phyloP scores from a whole-genome alignment of 805 yeast species.

The Kurtzmaniella fragi region DNA sequence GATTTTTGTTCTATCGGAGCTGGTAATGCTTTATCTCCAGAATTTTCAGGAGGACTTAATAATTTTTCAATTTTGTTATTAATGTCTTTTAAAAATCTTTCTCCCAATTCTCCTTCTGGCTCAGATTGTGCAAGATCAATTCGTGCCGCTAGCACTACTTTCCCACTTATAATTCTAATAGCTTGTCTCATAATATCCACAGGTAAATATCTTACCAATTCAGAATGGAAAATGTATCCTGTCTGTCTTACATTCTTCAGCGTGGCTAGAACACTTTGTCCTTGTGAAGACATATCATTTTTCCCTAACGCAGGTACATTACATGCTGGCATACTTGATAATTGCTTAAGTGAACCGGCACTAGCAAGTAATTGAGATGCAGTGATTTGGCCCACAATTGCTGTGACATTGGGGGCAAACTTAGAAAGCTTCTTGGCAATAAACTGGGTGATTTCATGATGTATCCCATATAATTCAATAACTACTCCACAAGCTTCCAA shows the following conservation, averaged over 20 bases:
- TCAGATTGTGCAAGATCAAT: slow-evolving; percentile 52
- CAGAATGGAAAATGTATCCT: slow-evolving; percentile 64
- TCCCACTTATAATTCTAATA: slow-evolving; percentile 73
- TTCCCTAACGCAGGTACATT: slow-evolving; percentile 77
- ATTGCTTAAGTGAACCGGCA: slow-evolving; percentile 61
- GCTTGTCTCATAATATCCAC: slow-evolving; percentile 61
- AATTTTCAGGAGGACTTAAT: slow-evolving; percentile 69
- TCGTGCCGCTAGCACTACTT: slow-evolving; percentile 76
- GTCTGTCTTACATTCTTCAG: slow-evolving; percentile 50
- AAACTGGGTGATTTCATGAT: slow-evolving; percentile 42
- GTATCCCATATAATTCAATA: slow-evolving; percentile 38
- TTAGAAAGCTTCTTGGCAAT: slow-evolving; percentile 51
- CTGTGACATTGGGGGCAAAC: slow-evolving; percentile 77
- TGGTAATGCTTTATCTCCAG: slow-evolving; percentile 59
- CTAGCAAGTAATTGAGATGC: slow-evolving; percentile 69
- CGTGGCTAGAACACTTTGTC: slow-evolving; percentile 10
- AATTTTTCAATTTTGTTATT: slow-evolving; percentile 61
- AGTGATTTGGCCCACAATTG: slow-evolving; percentile 64
- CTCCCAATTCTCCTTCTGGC: slow-evolving; percentile 52
- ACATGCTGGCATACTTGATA: slow-evolving; percentile 74
- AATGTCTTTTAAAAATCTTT: slow-evolving; percentile 56
- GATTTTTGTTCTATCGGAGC: slow-evolving; percentile 71
- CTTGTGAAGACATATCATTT: slow-evolving; percentile 29
- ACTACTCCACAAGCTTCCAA: slow-evolving; percentile 44
- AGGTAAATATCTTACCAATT: slow-evolving; percentile 54